phyloP scores from a whole-genome alignment of 1,139 yeast genomes.

The Suhomyces ambrosiae region DNA sequence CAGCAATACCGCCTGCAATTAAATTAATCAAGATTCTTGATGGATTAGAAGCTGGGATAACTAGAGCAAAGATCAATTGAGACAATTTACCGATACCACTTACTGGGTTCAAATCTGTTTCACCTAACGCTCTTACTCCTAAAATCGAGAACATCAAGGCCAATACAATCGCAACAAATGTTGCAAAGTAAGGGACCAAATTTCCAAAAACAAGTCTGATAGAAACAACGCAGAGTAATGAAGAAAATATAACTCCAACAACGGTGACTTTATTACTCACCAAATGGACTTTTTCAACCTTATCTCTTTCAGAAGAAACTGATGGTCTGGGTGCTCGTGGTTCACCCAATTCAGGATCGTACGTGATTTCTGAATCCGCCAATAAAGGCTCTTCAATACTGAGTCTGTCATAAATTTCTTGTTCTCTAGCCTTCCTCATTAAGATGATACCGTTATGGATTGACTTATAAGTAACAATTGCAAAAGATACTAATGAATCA shows the following conservation, averaged over 20 bases:
- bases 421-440: slow-evolving; percentile 10
- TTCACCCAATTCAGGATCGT: slow-evolving; percentile 6
- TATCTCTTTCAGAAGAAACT: slow-evolving; percentile 6
- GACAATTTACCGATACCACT: slow-evolving; percentile 95
- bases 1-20: slow-evolving; percentile 95
- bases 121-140: slow-evolving; percentile 94
- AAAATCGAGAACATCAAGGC: slow-evolving; percentile 80
- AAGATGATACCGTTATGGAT: slow-evolving; percentile 16
- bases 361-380: neutral
- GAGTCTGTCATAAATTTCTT: slow-evolving; percentile 4
- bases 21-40: slow-evolving; percentile 82
- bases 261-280: slow-evolving; percentile 54
- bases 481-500: slow-evolving; percentile 82
- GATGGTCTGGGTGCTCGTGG: slow-evolving; percentile 1
- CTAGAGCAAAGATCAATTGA: slow-evolving; percentile 80
- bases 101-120: slow-evolving; percentile 95
- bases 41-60: slow-evolving; percentile 76
- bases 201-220: slow-evolving; percentile 69
- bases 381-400: slow-evolving; percentile 7
- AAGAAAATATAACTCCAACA: slow-evolving; percentile 64
- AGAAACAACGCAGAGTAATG: slow-evolving; percentile 65
- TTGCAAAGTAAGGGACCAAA: slow-evolving; percentile 70
- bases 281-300: slow-evolving; percentile 33
- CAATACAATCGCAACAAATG: slow-evolving; percentile 65
- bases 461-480: slow-evolving; percentile 60